Percentiles rank a stretch among this genome's conserved stretches.
Conservation (phyloP, 495 filamentous ascomycete genomes). For the Penicillium cosmopolitanum region DNA sequence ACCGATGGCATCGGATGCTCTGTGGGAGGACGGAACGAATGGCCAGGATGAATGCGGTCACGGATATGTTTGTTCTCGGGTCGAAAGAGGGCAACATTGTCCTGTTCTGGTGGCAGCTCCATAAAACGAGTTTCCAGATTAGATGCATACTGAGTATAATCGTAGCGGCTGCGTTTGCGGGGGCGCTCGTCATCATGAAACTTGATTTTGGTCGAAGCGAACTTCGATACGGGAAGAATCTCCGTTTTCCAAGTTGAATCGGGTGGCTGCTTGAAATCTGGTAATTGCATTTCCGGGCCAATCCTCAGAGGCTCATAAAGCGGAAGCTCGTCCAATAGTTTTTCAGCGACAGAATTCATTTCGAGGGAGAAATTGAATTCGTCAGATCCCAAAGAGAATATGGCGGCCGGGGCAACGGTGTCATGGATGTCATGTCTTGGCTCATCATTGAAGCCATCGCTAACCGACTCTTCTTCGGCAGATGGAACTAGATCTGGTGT, state of each 20-base stretch:
- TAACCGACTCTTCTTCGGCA: conserved; percentile 58
- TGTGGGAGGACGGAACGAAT: conserved; percentile 90
- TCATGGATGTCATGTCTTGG: conserved; percentile 42
- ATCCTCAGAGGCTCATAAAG: conserved; percentile 70
- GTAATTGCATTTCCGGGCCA: conserved; percentile 58
- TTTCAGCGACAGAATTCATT: conserved; percentile 74
- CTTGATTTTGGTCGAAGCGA: conserved; percentile 77
- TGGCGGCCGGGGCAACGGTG: conserved; percentile 64
- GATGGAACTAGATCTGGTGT: conserved; percentile 76
- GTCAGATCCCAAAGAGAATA: conserved; percentile 80
- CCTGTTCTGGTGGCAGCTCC: conserved; percentile 68
- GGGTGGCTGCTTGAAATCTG: conserved; percentile 58
- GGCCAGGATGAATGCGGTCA: conserved; percentile 87
- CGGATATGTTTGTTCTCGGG: conserved; percentile 88
- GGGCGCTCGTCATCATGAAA: conserved; percentile 67
- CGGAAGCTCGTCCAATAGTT: conserved; percentile 84
- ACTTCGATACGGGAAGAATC: conserved; percentile 85
- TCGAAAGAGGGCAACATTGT: conserved; percentile 81
- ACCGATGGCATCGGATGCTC: conserved; percentile 87
- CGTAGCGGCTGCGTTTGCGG: conserved; percentile 76
- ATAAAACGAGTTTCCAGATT: conserved; percentile 58
- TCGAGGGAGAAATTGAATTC: conserved; percentile 80
- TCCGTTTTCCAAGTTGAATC: conserved; percentile 75
- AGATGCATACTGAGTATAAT: conserved; percentile 69
- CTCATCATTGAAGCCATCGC: conserved; percentile 54